phyloP scores from a whole-genome alignment of 306 rosid genomes.

The Astragalus membranaceus region DNA sequence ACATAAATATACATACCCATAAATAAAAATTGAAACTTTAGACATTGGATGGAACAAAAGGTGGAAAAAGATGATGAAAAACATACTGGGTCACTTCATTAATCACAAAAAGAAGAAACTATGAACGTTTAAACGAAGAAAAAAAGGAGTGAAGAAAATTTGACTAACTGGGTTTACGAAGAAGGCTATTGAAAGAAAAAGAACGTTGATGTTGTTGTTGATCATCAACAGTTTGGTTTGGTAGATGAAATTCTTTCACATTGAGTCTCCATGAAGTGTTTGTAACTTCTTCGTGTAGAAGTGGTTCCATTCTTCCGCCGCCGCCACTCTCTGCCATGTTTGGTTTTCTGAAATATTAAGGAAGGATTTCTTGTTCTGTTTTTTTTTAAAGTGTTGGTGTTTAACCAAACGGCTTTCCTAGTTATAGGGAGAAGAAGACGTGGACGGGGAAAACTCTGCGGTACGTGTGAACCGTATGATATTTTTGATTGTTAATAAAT shows the following conservation, averaged over 20 bases:
- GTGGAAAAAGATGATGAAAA: neutral
- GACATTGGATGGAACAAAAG: neutral
- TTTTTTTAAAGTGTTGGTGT: neutral
- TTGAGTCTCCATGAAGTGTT: conserved; percentile 31
- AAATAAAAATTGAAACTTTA: neutral
- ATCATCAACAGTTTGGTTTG: neutral
- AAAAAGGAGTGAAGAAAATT: neutral
- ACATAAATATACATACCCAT: neutral
- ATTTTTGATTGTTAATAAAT: neutral
- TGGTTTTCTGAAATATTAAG: neutral
- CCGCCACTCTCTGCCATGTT: conserved; percentile 13
- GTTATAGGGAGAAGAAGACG: neutral
- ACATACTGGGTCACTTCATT: neutral
- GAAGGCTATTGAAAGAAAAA: neutral
- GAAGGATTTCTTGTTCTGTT: neutral
- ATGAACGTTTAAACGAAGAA: neutral
- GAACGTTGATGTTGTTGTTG: neutral
- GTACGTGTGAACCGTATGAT: neutral
- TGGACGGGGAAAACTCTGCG: neutral
- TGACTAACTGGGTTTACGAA: conserved; percentile 23
- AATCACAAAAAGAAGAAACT: neutral
- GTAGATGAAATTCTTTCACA: conserved; percentile 26
- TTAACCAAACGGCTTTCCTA: neutral
- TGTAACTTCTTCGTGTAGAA: neutral
- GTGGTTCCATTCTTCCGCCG: conserved; percentile 9